phyloP scores from a whole-genome alignment of 2,329 filamentous ascomycete genomes.

The Aspergillus sp. region DNA sequence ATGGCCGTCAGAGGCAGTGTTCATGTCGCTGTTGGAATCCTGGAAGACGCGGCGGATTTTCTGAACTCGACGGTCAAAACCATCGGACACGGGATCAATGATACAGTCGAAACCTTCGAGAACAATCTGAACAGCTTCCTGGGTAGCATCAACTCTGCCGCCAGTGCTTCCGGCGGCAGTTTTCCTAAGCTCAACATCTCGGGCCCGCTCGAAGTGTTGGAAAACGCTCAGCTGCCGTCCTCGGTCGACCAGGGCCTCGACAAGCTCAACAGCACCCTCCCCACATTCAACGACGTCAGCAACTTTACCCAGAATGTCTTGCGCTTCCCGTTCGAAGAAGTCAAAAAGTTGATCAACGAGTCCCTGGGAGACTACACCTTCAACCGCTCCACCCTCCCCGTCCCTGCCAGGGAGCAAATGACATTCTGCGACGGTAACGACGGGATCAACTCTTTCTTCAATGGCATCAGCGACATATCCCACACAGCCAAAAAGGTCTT shows the following conservation, averaged over 20 bases:
- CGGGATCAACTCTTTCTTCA: constrained; percentile 76
- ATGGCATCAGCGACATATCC: constrained; percentile 59
- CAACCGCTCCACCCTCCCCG: constrained; percentile 66
- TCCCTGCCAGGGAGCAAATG: constrained; percentile 73
- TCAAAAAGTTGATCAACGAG: constrained; percentile 64
- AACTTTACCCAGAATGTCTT: constrained; percentile 72
- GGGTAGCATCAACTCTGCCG: constrained; percentile 49
- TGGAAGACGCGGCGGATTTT: constrained; percentile 52
- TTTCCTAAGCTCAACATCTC: constrained; percentile 58
- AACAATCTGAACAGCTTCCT: constrained; percentile 47
- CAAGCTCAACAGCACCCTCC: constrained; percentile 68
- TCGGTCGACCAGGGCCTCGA: constrained; percentile 61
- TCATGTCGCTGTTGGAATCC: constrained; percentile 56
- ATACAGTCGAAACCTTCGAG: constrained; percentile 42
- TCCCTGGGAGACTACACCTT: constrained; percentile 68
- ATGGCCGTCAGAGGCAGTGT: constrained; percentile 73
- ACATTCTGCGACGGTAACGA: constrained; percentile 84
- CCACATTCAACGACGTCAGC: constrained; percentile 73
- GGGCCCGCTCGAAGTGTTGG: constrained; percentile 56
- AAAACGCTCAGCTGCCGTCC: constrained; percentile 60
- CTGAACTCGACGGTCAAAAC: constrained; percentile 48
- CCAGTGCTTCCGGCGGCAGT: constrained; percentile 40
- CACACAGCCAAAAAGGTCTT: constrained; percentile 64
- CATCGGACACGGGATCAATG: constrained; percentile 41
- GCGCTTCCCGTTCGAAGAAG: constrained; percentile 68